Evolutionary conservation across 257 asterid species (phyloP).

Genomic region (Solanum tarijense): DNA sequence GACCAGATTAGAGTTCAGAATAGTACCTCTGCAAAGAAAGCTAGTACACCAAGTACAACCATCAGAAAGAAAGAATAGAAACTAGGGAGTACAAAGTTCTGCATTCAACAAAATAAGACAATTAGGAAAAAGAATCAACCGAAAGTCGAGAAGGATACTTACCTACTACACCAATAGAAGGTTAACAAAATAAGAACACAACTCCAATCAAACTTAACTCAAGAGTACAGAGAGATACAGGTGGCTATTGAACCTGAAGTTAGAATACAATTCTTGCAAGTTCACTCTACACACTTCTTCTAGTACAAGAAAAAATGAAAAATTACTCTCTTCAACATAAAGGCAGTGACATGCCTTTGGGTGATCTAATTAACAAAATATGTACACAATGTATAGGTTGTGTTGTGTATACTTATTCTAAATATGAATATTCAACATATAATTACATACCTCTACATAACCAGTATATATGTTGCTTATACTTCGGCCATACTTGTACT

Average conservation of each 20-base stretch:
- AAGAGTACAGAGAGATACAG: background rate
- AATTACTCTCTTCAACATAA: background rate
- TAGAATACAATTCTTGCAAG: background rate
- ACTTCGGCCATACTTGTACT: background rate
- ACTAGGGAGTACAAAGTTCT: constrained; percentile 26
- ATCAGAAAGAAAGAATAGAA: constrained; percentile 18
- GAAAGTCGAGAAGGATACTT: background rate
- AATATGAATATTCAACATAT: background rate
- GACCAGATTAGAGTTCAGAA: background rate
- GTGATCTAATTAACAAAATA: background rate
- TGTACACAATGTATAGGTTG: background rate
- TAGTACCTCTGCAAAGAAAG: constrained; percentile 33
- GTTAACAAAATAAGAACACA: background rate
- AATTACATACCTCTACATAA: background rate
- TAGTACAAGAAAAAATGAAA: background rate
- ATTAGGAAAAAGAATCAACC: background rate
- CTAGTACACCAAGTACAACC: constrained; percentile 21
- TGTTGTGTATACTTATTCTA: background rate
- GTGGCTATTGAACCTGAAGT: background rate
- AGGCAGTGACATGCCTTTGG: background rate
- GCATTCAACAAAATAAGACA: constrained; percentile 1
- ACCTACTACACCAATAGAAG: background rate
- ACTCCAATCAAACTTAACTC: background rate
- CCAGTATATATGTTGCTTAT: background rate
- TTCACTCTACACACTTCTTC: background rate